Base-by-base conservation (phyloP, 192 early-diverging fungal species). In the Coemansia sp. region DNA sequence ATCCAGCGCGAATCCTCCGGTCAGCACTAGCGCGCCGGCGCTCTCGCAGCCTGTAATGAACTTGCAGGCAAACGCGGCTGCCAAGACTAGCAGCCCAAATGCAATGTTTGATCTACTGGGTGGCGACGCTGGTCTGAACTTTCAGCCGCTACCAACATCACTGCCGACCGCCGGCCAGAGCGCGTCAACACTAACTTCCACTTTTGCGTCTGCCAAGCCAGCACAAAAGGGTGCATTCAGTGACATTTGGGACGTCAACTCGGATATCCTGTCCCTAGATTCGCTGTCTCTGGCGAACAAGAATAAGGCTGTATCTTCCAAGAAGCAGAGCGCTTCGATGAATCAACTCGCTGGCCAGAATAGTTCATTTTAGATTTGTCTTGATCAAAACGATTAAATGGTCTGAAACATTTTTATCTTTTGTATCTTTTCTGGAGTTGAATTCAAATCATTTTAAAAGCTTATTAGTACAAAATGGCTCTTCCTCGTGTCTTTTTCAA, bases 191-290 rank as follows among this genome's bases (percentile, higher is more conserved):
- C 22, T 54, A 35, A 51, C 55, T n/a, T 7, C 23, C 22, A 20
- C 52, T 12, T 41, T 52, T 23, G 13, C 50, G n/a, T 48, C 56
- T 18, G 22, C 60, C 24, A 60, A 57, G 20, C 10, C 62, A n/a
- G 41, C 57, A 18, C 29, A 73, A 27, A 72, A 73, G 61, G 59
- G 43, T 11, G 77, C 77, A 20, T 75, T 81, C 29, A 73, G 83
- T 57, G 88, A 89, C 68, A 89, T 89, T 49, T 92, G 89, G 89
- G 85, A 85, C 2, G 78, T 84, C 64, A 85, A 84, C 37, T 88
- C 88, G 16, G 78, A 69, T 58, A 68, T 92, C 50, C 83, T 92
- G 13, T 88, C 86, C 1, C 71, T 92, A 39, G 90, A 91, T 68
- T 89, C 89, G 27, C 73, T 92, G 6, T 87, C 86, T 19, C 82